Evolutionary conservation across 805 yeast species (phyloP), one percentile per base, ranked within the genome.

Genomic region (Saccharomycopsis guyanensis): DNA sequence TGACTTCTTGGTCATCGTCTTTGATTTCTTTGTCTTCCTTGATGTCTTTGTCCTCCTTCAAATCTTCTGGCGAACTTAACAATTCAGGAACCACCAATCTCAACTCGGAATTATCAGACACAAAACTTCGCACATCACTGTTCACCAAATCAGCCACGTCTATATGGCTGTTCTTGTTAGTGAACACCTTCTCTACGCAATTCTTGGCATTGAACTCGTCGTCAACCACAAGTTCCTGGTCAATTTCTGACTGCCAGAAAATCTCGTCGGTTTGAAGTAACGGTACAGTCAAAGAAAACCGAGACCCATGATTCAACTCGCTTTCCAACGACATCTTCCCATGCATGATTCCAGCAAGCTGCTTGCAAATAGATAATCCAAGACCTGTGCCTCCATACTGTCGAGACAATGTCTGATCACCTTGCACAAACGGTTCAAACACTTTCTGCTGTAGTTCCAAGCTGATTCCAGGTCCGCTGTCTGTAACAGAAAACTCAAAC

Each of bases 351-450:
- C 73, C 75, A 0, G 96, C 96, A 50, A 93, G 73, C 63, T 91
- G 97, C 49, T 86, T 72, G 64, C 97, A 93, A 57, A 91, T 91
- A 1, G 82, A 75, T 38, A 91, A 72, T 1, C 98, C 98, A 40
- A 91, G 69, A 2, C 97, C 98, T 0, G 97, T 93, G 55, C 98
- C 98, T 49, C 97, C 97, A 59, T 84, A 82, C 47, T 89, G 86
- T 58, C 95, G 73, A 3, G 95, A 85, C 23, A 87, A 69, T 0
- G 96, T 87, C 62, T 88, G 96, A 59, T 91, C 97, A 44, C 97
- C 98, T 66, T 91, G 98, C 16, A 89, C 88, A 68, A 91, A 91
- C 1, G 97, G 97, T 57, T 93, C 97, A 62, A 91, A 91, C 1
- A 91, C 94, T 51, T 83, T 78, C 38, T 79, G 79, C 57, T 86